Evolutionary conservation across 1,139 yeast genomes (phyloP).

Genomic region (Lodderomyces pseudojiufengensis): DNA sequence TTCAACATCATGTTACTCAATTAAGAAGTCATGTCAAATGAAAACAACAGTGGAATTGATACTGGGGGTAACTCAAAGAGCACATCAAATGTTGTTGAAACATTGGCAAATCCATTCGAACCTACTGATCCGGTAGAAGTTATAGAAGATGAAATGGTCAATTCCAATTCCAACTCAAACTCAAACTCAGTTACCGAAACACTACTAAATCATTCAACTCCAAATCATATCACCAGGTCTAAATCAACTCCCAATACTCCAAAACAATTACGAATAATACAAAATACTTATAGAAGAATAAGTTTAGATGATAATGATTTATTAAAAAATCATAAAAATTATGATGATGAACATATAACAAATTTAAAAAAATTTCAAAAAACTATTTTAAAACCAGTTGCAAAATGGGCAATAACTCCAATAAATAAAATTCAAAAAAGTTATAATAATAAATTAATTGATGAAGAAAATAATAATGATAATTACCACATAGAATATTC

Average conservation of each 20-base stretch:
- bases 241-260: constrained; percentile 11
- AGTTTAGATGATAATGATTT: constrained; percentile 9
- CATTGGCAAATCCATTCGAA: not conserved
- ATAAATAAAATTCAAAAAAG: constrained; percentile 10
- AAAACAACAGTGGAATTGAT: not conserved
- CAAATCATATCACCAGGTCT: not conserved
- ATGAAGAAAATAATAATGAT: too few species aligned
- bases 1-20: constrained; percentile 4
- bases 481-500: constrained; percentile 26
- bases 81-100: not conserved
- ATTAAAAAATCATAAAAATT: constrained; percentile 6
- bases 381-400: constrained; percentile 27
- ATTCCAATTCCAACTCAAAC: too few species aligned
- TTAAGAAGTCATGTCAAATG: not conserved
- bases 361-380: constrained; percentile 21
- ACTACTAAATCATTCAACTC: not conserved
- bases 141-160: not conserved
- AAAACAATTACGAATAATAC: constrained; percentile 8
- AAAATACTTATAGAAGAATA: constrained; percentile 12
- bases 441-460: constrained; percentile 1
- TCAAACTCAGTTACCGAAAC: too few species aligned
- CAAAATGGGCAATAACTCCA: constrained; percentile 25
- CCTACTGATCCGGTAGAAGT: not conserved
- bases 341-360: constrained; percentile 1
- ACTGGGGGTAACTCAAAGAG: not conserved